A percentile compares a stretch with the other conserved stretches of the same genome.
These are phyloP conservation scores for Comarum palustre DNA, from an alignment of 306 rosid species.

Conservation along the genomic window DNA sequence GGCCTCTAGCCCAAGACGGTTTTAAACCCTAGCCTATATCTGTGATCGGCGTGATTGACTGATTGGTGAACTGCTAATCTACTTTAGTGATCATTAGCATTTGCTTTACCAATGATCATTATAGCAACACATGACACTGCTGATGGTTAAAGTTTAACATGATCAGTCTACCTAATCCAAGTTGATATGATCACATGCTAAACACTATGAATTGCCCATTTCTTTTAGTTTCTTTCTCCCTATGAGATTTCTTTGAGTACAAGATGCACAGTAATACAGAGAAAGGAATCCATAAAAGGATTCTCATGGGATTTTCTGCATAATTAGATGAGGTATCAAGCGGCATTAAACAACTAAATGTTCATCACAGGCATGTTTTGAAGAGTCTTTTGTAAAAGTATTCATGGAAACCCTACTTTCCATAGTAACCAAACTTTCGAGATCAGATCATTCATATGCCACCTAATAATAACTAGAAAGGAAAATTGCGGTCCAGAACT, in stretches of 20 bases:
- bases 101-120: slow-evolving; percentile 41
- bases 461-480: slow-evolving; percentile 42
- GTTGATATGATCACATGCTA: slow-evolving; percentile 47
- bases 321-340: slow-evolving; percentile 23
- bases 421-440: slow-evolving; percentile 24
- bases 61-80: not conserved
- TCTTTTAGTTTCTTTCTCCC: slow-evolving; percentile 23
- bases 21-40: no score
- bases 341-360: no score
- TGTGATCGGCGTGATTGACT: no score
- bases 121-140: slow-evolving; percentile 40
- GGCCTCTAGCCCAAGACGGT: no score
- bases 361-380: no score
- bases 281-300: slow-evolving; percentile 47
- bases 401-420: slow-evolving; percentile 3
- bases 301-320: slow-evolving; percentile 41
- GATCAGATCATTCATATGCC: slow-evolving; percentile 30
- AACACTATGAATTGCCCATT: slow-evolving; percentile 35
- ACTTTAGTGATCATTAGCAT: slow-evolving; percentile 21
- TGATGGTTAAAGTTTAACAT: not conserved
- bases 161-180: not conserved
- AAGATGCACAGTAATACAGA: slow-evolving; percentile 1
- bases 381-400: not conserved
- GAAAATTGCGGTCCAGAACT: slow-evolving; percentile 36
- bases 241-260: slow-evolving; percentile 30